Base-by-base conservation (phyloP, 1,139 yeast genomes). In the Taiozyma sp. region DNA sequence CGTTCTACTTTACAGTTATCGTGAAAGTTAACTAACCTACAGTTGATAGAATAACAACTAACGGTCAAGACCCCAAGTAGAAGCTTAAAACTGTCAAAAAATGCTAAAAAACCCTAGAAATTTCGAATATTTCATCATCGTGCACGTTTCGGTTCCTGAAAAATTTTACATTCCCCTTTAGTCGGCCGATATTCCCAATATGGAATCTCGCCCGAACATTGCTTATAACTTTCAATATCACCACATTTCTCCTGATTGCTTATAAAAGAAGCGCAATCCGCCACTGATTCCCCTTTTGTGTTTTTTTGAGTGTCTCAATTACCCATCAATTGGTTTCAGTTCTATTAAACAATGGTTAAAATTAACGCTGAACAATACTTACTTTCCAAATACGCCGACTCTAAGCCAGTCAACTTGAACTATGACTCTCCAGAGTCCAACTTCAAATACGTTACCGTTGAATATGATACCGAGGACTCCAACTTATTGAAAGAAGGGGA, bases 401-500 rank as follows among this genome's bases (percentile, higher is more conserved):
- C 62, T 19, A 40, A 49, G 8, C 62, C 65, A 8, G 64, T 68
- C 57, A 67, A 68, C 55, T 62, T 66, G 50, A 58, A 70, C 51
- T 59, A 63, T 43, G 57, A 58, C 28, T 55, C 66, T 19, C 59
- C 64, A n/a, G 65, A 69, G 29, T 62, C 75, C 43, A 73, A 76
- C 34, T 75, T 75, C 64, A 66, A 67, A 53, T 56, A 72, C 39
- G 62, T 58, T 9, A 57, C 59, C 8, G 56, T 57, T 29, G 60
- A 62, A 27, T 54, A 70, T 44, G 65, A 58, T 48, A 55, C 57
- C 4, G 60, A 60, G n/a, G 63, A 64, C 14, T 38, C 53, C 16
- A 36, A 49, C 3, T 45, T 60, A 22, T 61, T 80, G 49, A 59
- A 71, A 52, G 74, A 71, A 1, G 78, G 74, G 43, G 76, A 81